These are phyloP conservation scores for Zygosaccharomyces pseudobailii DNA, from an alignment of 1,139 yeast species.

Conservation along the genomic window DNA sequence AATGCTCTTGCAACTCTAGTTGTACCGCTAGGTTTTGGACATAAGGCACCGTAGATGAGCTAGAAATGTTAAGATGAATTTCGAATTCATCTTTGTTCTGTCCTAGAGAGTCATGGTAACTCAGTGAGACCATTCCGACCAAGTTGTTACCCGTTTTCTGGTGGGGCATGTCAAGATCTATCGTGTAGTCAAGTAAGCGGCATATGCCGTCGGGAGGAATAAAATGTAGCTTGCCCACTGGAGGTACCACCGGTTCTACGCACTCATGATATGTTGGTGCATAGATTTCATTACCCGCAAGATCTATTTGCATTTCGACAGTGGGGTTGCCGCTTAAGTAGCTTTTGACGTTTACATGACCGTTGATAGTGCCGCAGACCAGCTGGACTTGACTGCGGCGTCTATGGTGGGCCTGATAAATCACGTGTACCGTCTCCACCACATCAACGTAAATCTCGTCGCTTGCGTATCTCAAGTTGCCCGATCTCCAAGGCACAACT, in stretches of 20 bases:
- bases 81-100: constrained; percentile 67
- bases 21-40: constrained; percentile 56
- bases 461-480: constrained; percentile 59
- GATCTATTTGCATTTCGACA: constrained; percentile 50
- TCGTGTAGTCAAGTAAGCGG: constrained; percentile 57
- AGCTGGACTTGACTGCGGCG: constrained; percentile 9
- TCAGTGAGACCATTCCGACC: constrained; percentile 57
- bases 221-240: constrained; percentile 35
- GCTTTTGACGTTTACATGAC: constrained; percentile 58
- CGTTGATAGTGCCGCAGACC: constrained; percentile 52
- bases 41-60: constrained; percentile 46
- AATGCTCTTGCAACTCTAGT: constrained; percentile 36
- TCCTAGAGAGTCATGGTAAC: constrained; percentile 61
- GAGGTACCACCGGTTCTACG: constrained; percentile 30
- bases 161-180: constrained; percentile 43
- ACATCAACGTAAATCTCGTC: constrained; percentile 83
- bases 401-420: constrained; percentile 17
- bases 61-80: constrained; percentile 52
- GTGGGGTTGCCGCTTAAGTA: constrained; percentile 74
- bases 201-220: constrained; percentile 88
- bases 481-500: constrained; percentile 68
- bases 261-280: constrained; percentile 45
- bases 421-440: constrained; percentile 50
- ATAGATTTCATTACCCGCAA: constrained; percentile 43
- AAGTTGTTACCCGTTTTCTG: constrained; percentile 22